Percentiles rank a stretch among this genome's conserved stretches.
These are phyloP conservation scores for Candida lessepsii DNA, from an alignment of 805 yeast species.

Conservation along the genomic window DNA sequence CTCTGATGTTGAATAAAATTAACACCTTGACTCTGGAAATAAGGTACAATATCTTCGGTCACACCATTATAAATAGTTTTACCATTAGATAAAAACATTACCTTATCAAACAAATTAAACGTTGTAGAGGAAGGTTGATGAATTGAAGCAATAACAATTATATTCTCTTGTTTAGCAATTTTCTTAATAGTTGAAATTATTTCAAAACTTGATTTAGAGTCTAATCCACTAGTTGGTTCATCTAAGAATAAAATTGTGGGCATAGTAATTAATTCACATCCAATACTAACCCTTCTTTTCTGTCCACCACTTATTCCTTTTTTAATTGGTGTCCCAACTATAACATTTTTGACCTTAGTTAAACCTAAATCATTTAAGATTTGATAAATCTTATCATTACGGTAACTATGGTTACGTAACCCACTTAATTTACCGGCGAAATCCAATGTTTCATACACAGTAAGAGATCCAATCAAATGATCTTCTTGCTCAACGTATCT, in stretches of 20 bases:
- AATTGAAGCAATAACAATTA: conserved; percentile 51
- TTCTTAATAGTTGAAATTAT: conserved; percentile 46
- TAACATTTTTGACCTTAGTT: conserved; percentile 15
- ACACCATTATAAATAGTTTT: conserved; percentile 21
- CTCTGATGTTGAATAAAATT: conserved; percentile 20
- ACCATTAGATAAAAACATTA: conserved; percentile 23
- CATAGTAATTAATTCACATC: conserved; percentile 19
- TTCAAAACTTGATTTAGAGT: conserved; percentile 55
- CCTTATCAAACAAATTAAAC: conserved; percentile 32
- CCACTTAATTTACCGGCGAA: conserved; percentile 8
- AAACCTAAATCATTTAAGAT: conserved; percentile 16
- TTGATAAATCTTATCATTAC: conserved; percentile 6
- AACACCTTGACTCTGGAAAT: conserved; percentile 21
- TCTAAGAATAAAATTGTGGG: conserved; percentile 48
- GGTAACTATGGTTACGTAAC: background rate
- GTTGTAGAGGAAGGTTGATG: conserved; percentile 50
- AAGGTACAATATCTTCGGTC: conserved; percentile 13
- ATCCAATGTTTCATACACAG: conserved; percentile 18
- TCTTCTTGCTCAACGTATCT: conserved; percentile 24
- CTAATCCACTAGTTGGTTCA: conserved; percentile 62
- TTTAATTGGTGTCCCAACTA: conserved; percentile 21
- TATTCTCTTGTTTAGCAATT: conserved; percentile 32
- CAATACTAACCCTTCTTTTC: conserved; percentile 23
- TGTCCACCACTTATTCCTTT: conserved; percentile 26
- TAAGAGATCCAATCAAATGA: conserved; percentile 20